Conservation (phyloP, 768 basidiomycete genomes). For the Pluteus cervinus region DNA sequence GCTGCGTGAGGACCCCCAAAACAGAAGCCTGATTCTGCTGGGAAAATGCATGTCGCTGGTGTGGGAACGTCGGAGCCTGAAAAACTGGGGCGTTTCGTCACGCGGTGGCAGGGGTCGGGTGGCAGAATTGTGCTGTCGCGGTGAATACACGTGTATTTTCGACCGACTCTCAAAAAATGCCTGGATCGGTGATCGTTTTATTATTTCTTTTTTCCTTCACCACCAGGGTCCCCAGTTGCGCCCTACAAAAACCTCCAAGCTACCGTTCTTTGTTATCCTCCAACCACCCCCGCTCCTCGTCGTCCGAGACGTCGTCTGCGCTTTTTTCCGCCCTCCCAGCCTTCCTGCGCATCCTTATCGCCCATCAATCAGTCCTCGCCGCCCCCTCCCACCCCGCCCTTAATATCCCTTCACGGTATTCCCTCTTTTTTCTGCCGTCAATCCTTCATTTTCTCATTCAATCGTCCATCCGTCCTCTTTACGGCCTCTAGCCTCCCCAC, state of each 20-base stretch:
- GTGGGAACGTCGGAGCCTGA: too few relatives aligned
- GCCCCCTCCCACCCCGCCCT: too few relatives aligned
- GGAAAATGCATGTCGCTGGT: too few relatives aligned
- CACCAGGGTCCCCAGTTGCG: slow-evolving; percentile 44
- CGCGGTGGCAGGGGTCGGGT: slow-evolving; percentile 17
- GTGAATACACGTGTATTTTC: slow-evolving; percentile 76
- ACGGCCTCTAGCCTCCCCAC: slow-evolving; percentile 4
- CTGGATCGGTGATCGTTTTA: slow-evolving; percentile 36
- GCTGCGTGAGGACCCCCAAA: too few relatives aligned
- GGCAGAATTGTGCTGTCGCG: slow-evolving; percentile 35
- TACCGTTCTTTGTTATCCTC: slow-evolving; percentile 12
- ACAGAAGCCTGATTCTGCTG: too few relatives aligned
- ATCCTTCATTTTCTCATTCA: slow-evolving; percentile 3
- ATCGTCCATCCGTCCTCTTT: slow-evolving; percentile 6
- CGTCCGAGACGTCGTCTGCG: slow-evolving; percentile 10
- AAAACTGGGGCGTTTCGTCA: slow-evolving; percentile 4
- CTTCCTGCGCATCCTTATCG: slow-evolving; percentile 7
- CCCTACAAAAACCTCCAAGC: slow-evolving; percentile 36
- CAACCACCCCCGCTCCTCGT: slow-evolving; percentile 19
- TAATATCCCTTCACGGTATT: too few relatives aligned
- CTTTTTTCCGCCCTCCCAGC: slow-evolving; percentile 7
- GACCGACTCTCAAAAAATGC: slow-evolving; percentile 49
- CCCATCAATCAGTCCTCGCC: neutral
- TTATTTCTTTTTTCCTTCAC: slow-evolving; percentile 44
- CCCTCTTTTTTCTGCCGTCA: slow-evolving; percentile 6